Conservation (phyloP, 768 basidiomycete species). For the Mycena vitilis region DNA sequence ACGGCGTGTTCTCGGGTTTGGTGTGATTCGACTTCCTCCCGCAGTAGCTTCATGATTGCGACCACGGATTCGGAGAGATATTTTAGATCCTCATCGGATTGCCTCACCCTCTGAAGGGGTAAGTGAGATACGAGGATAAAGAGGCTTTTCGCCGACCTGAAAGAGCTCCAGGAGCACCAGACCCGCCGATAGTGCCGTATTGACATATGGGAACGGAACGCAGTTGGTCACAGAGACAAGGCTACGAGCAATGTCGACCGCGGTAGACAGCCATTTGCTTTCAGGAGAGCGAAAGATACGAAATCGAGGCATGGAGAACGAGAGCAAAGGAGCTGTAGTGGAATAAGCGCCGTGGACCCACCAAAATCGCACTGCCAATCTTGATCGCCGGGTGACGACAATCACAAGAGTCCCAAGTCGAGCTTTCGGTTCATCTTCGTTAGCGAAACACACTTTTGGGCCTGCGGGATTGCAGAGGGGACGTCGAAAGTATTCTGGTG, state of each 20-base stretch:
- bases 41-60: neutral
- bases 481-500: no score
- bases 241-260: neutral
- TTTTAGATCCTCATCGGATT: neutral
- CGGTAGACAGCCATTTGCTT: conserved; percentile 4
- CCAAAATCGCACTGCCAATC: no score
- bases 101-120: neutral
- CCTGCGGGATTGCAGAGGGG: no score
- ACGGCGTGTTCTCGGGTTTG: neutral
- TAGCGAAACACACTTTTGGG: no score
- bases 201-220: conserved; percentile 15
- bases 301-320: neutral
- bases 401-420: no score
- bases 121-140: neutral
- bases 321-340: no score
- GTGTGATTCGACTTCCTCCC: neutral
- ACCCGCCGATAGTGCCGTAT: neutral
- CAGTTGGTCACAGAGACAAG: neutral
- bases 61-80: conserved; percentile 2
- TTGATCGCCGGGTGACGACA: no score
- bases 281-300: neutral
- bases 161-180: conserved; percentile 15
- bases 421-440: no score
- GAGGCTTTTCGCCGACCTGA: neutral
- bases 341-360: no score